These are phyloP conservation scores for Aspergillus awamori DNA, from an alignment of 2,329 filamentous ascomycete species.

Conservation along the genomic window DNA sequence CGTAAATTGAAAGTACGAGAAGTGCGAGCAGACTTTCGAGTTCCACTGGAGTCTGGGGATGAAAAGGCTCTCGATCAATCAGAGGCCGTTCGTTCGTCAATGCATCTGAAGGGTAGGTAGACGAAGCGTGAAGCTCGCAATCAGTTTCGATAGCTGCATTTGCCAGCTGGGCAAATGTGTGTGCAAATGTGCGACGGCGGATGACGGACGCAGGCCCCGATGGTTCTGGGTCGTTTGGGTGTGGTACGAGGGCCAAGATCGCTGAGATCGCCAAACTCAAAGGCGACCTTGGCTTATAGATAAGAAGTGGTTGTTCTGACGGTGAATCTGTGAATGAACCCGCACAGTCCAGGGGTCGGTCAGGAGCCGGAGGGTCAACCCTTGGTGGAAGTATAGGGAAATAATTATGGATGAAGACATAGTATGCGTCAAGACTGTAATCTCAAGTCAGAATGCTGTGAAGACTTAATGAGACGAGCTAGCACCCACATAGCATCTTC, in stretches of 20 bases:
- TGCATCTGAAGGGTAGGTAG: conserved; percentile 45
- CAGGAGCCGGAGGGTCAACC: conserved; percentile 30
- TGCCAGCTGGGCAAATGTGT: conserved; percentile 45
- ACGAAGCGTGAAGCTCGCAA: conserved; percentile 46
- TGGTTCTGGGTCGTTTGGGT: conserved; percentile 43
- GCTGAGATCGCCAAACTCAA: conserved; percentile 49
- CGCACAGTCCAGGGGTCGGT: conserved; percentile 38
- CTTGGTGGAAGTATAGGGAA: conserved; percentile 49
- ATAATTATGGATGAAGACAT: conserved; percentile 50
- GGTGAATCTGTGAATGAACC: conserved; percentile 34
- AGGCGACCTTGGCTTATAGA: conserved; percentile 46
- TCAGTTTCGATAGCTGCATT: conserved; percentile 45
- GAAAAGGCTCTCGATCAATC: conserved; percentile 41
- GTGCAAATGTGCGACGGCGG: conserved; percentile 43
- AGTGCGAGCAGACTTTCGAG: conserved; percentile 47
- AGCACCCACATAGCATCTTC: conserved; percentile 45
- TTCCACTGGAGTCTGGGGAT: conserved; percentile 44
- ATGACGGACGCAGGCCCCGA: conserved; percentile 38
- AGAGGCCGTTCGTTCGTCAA: conserved; percentile 35
- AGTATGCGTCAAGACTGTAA: conserved; percentile 49
- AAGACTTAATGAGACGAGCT: neutral
- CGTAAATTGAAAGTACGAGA: conserved; percentile 48
- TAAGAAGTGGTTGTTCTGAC: conserved; percentile 34
- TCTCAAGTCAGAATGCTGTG: conserved; percentile 18
- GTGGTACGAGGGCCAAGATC: conserved; percentile 47